A percentile compares a stretch with the other conserved stretches of the same genome.
phyloP scores from a whole-genome alignment of 768 basidiomycete species.

The Suillus luteus region DNA sequence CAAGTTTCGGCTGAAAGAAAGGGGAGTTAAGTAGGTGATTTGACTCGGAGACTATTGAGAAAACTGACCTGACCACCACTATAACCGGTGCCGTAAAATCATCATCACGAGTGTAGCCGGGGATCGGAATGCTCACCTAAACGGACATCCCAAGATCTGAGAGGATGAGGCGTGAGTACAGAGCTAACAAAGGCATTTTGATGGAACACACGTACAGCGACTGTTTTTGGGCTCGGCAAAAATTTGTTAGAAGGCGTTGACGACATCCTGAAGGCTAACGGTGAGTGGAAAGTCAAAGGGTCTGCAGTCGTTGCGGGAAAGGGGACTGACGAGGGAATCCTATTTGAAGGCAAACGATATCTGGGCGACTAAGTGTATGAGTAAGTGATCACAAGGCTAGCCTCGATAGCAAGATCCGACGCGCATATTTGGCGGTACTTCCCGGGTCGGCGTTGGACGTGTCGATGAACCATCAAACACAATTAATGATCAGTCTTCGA shows the following conservation, averaged over 20 bases:
- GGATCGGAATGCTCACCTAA: constrained; percentile 62
- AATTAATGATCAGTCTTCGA: neutral
- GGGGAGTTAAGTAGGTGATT: constrained; percentile 18
- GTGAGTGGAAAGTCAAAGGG: neutral
- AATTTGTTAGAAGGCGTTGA: constrained; percentile 27
- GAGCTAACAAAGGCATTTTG: neutral
- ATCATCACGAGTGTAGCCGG: neutral
- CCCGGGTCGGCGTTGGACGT: neutral
- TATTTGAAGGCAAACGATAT: neutral
- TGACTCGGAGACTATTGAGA: neutral
- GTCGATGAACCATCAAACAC: neutral
- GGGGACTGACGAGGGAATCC: neutral
- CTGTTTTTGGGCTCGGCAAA: constrained; percentile 64
- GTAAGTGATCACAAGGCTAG: neutral
- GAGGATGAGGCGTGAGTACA: constrained; percentile 15
- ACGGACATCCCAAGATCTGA: constrained; percentile 93
- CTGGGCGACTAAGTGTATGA: no score
- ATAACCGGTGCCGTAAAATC: constrained; percentile 14
- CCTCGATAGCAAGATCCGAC: constrained; percentile 1
- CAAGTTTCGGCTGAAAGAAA: constrained; percentile 59
- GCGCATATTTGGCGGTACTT: constrained; percentile 3
- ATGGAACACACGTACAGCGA: constrained; percentile 65
- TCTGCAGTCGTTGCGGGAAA: neutral
- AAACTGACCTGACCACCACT: constrained; percentile 36
- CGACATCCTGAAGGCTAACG: neutral